Evolutionary conservation across 2,329 filamentous ascomycete genomes (phyloP), one percentile per base, ranked within the genome.

Genomic region (Xylogone sp.): DNA sequence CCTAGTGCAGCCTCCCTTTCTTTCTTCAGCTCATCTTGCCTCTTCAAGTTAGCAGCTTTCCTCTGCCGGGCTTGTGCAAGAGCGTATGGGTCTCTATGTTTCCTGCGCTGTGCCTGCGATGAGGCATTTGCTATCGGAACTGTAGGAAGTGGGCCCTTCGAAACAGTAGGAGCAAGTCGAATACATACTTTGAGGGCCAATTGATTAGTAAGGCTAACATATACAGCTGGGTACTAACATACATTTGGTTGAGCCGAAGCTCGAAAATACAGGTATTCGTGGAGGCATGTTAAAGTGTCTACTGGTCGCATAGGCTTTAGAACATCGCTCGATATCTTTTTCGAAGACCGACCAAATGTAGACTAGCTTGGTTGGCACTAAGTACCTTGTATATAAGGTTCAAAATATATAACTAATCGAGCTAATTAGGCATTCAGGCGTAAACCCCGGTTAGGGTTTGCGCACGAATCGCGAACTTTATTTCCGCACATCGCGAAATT

Each of bases 61-160:
- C 90, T 86, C 67, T 91, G 89, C 63, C 87, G 82, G 27, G 89
- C 85, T 70, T 95, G 90, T 2, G 87, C 87, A 70, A 87, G 82
- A 53, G 86, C 78, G 67, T 95, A 97, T 1, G 91, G 91, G 62
- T 97, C 90, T 65, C 83, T 81, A 66, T 87, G 84, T 53, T 80
- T 81, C 56, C 81, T 79, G 67, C 84, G 84, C 71, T 81, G 81
- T 59, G 88, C 81, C 59, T 82, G 77, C 48, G 73, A 72, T 39
- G 83, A 82, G 20, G 85, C 67, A 59, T 81, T 82, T 46, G 87
- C 86, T 56, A 82, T 81, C 59, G 89, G 83, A 60, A 81, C 72
- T 66, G 85, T 66, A 61, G 83, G 77, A 62, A 86, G 72, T 18
- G 64, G 62, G 76, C 75, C 61, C 73, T 75, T 69, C 29, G 71